Base-by-base conservation (phyloP, 2,329 filamentous ascomycete genomes). In the Talaromyces sp. region DNA sequence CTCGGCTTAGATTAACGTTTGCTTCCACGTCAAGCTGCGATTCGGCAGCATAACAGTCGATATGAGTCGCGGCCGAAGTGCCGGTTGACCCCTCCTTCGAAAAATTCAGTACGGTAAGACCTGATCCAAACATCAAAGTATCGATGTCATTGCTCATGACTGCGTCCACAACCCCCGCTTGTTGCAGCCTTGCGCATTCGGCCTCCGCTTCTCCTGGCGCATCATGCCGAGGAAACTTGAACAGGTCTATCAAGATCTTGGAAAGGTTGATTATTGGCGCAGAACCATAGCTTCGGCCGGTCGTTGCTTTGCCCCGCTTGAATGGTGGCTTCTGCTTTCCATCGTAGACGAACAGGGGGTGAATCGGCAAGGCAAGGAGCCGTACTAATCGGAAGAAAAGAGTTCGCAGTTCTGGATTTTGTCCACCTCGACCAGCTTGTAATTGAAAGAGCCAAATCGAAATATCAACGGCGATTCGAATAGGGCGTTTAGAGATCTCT, bases 391-490 rank as follows among this genome's bases (percentile, higher is more conserved):
- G 89, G 76, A 96, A 98, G 77, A 97, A 98, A 25, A 99, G 84
- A 1, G 93, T 97, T 62, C 95, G 86, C 40, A 97, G 83, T 1
- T 93, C 93, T 6, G 95, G 93, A 69, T 97, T 97, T 11, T 88
- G 87, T 64, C 95, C 95, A 54, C 93, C 92, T 79, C 87, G 87
- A 18, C 90, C 90, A 14, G 91, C 88, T 72, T 96, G 92, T 12
- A 88, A 88, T 72, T 99, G 95, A 72, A 96, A 98, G 50, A 96
- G 89, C 95, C 95, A 99, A 72, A 99, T 98, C 2, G 92, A 92
- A 68, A 96, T 90, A 73, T 99, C 95, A 67, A 99, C 90, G 42
- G 95, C 95, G 54, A 99, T 82, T 44, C 93, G 88, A 44, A 98
- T 81, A 0, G 93, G 93, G 1, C 88, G 84, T 25, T 84, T 83